Evolutionary conservation across 2,329 filamentous ascomycete genomes (phyloP).

Genomic region (Scytalidium sp.): DNA sequence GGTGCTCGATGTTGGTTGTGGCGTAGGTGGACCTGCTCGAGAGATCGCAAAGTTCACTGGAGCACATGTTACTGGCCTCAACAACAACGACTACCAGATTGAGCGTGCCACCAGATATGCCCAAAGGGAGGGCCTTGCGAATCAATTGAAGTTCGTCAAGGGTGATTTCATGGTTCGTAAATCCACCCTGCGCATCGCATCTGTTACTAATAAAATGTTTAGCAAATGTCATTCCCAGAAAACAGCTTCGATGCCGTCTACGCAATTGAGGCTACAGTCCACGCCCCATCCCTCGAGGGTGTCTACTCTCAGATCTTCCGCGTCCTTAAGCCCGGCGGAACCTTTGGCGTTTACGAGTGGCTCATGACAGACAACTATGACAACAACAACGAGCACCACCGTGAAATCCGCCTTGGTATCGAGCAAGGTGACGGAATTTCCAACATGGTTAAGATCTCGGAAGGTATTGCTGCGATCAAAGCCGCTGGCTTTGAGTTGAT

Average conservation of each 20-base stretch:
- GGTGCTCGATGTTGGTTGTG: constrained; percentile 94
- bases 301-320: constrained; percentile 95
- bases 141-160: constrained; percentile 85
- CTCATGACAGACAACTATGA: constrained; percentile 96
- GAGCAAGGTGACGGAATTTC: constrained; percentile 96
- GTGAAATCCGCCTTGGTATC: constrained; percentile 88
- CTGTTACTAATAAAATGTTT: neutral
- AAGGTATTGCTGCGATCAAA: constrained; percentile 80
- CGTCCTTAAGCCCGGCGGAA: constrained; percentile 91
- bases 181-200: neutral
- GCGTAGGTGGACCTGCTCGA: constrained; percentile 90
- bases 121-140: constrained; percentile 71
- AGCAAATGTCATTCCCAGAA: constrained; percentile 94
- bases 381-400: constrained; percentile 81
- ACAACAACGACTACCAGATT: constrained; percentile 99
- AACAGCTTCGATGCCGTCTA: constrained; percentile 94
- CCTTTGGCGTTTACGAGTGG: constrained; percentile 98
- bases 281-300: constrained; percentile 85
- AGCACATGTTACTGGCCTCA: constrained; percentile 83
- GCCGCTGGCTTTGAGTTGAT: constrained; percentile 82
- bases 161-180: constrained; percentile 83
- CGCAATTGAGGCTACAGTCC: constrained; percentile 94
- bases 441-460: constrained; percentile 89
- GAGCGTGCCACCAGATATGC: constrained; percentile 87
- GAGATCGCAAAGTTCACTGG: constrained; percentile 97